phyloP scores from a whole-genome alignment of 352 stramenopile species.

The Phytophthora europaea region DNA sequence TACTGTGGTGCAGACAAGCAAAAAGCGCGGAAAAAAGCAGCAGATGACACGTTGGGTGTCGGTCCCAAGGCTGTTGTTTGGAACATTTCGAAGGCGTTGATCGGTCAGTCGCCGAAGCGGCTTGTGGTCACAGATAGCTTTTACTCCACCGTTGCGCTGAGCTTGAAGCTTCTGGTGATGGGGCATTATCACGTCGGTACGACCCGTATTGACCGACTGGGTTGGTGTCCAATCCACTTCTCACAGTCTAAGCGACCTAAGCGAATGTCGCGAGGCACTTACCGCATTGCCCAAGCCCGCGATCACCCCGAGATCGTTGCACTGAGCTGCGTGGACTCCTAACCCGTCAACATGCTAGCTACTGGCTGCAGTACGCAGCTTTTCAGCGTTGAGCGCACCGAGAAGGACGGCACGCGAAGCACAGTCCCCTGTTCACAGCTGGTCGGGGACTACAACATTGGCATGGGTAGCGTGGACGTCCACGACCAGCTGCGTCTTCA shows the following conservation, averaged over 20 bases:
- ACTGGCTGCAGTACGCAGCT: slow-evolving; percentile 20
- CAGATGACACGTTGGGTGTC: neutral
- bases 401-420: slow-evolving; percentile 2
- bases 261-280: slow-evolving; percentile 9
- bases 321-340: slow-evolving; percentile 23
- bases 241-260: slow-evolving; percentile 12
- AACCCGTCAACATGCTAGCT: slow-evolving; percentile 23
- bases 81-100: slow-evolving; percentile 23
- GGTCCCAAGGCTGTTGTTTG: slow-evolving; percentile 14
- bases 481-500: neutral
- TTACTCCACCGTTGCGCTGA: slow-evolving; percentile 16
- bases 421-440: neutral
- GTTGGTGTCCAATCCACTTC: slow-evolving; percentile 11
- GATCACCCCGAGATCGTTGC: slow-evolving; percentile 16
- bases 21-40: neutral
- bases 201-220: slow-evolving; percentile 12
- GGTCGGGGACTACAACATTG: neutral
- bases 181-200: slow-evolving; percentile 24
- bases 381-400: slow-evolving; percentile 1
- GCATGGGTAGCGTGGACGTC: neutral
- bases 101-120: neutral
- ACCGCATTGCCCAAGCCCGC: slow-evolving; percentile 13
- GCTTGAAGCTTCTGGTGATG: slow-evolving; percentile 23
- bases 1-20: neutral
- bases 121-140: slow-evolving; percentile 26